Conservation (phyloP, 768 basidiomycete species). For the Amanita jacksonii region DNA sequence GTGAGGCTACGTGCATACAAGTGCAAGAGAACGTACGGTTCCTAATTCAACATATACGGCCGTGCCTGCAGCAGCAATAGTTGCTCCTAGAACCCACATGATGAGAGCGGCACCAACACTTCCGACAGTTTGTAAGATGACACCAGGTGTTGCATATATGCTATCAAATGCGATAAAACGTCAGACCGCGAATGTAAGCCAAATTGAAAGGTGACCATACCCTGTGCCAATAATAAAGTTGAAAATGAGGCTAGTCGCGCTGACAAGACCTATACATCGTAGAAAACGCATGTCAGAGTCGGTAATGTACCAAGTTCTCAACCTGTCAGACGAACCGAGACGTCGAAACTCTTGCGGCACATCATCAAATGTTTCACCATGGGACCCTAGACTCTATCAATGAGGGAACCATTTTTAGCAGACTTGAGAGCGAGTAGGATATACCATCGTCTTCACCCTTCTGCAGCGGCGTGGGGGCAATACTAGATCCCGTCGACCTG, state of each 20-base stretch:
- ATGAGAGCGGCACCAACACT: constrained; percentile 60
- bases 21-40: constrained; percentile 34
- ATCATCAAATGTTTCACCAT: constrained; percentile 34
- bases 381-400: constrained; percentile 5
- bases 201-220: constrained; percentile 23
- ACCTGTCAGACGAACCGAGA: constrained; percentile 29
- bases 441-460: not conserved
- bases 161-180: constrained; percentile 26
- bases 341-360: constrained; percentile 39
- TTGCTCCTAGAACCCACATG: constrained; percentile 64
- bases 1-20: not conserved
- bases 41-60: constrained; percentile 70
- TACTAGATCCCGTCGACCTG: no score
- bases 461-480: no score
- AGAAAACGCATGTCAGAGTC: not conserved
- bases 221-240: constrained; percentile 71
- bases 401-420: no score
- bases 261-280: constrained; percentile 30
- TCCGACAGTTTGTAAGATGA: constrained; percentile 56
- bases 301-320: not conserved
- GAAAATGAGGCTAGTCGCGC: constrained; percentile 59
- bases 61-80: constrained; percentile 56
- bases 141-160: constrained; percentile 62
- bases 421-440: not conserved
- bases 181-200: not conserved